Percentiles rank a stretch among this genome's conserved stretches.
Evolutionary conservation across 2,329 filamentous ascomycete species (phyloP).

Genomic region (Monosporascus sp.): DNA sequence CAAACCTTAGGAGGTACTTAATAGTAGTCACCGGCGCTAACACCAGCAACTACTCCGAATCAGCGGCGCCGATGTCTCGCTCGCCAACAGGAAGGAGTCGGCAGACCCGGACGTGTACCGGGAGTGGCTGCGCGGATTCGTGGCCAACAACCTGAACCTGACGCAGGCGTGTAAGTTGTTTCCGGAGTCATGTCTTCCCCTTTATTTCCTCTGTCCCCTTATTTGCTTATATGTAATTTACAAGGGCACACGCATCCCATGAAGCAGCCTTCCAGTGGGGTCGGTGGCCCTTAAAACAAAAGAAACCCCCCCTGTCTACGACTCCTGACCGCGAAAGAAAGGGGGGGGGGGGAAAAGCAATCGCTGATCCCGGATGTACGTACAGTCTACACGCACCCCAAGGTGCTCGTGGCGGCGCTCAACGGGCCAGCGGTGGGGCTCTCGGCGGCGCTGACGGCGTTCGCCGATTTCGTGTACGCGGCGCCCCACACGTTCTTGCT

Average conservation of each 20-base stretch:
- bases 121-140: conserved; percentile 65
- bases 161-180: conserved; percentile 59
- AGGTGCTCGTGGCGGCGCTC: conserved; percentile 84
- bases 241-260: no score
- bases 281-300: no score
- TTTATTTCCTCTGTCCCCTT: no score
- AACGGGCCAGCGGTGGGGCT: conserved; percentile 91
- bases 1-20: no score
- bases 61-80: conserved; percentile 75
- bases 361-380: no score
- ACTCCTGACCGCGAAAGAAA: no score
- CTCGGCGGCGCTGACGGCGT: conserved; percentile 73
- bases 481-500: conserved; percentile 77
- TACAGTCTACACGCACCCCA: conserved; percentile 76
- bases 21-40: background rate
- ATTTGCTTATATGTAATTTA: no score
- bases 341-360: no score
- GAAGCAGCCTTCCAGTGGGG: no score
- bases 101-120: conserved; percentile 30
- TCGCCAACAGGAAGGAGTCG: conserved; percentile 32
- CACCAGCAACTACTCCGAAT: background rate
- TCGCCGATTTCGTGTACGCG: conserved; percentile 90
- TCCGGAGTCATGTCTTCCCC: no score
- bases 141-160: conserved; percentile 80
- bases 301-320: no score